Conservation (phyloP, 192 early-diverging fungal genomes). For the Podila clonocystis region DNA sequence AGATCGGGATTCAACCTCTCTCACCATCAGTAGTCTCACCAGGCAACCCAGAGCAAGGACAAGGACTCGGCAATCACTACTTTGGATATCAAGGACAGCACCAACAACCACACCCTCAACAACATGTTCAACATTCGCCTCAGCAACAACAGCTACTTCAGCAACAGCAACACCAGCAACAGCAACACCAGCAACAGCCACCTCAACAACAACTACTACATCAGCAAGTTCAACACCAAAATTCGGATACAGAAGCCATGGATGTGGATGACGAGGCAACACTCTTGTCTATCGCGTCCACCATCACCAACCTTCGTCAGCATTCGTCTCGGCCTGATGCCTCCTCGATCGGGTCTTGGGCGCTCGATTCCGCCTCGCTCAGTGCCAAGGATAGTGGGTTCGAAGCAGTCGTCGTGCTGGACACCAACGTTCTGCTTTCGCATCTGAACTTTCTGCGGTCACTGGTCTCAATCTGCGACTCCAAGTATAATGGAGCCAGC, state of each 20-base stretch:
- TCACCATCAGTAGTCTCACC: neutral
- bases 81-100: conserved; percentile 1
- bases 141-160: neutral
- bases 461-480: conserved; percentile 16
- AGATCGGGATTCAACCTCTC: neutral
- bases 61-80: neutral
- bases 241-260: conserved; percentile 25
- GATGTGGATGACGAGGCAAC: conserved; percentile 38
- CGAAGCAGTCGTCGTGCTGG: conserved; percentile 53
- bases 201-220: neutral
- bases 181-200: neutral
- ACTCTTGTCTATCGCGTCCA: conserved; percentile 26
- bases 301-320: conserved; percentile 30
- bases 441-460: conserved; percentile 58
- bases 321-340: conserved; percentile 1
- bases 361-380: conserved; percentile 6
- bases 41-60: neutral
- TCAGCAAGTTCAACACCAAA: conserved; percentile 4
- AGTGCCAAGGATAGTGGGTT: conserved; percentile 9
- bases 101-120: neutral
- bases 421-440: conserved; percentile 67
- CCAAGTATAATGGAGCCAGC: conserved; percentile 1
- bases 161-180: neutral
- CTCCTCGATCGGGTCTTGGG: conserved; percentile 12
- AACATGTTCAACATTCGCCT: neutral